Base-by-base conservation (phyloP, 1,139 yeast genomes). In the Yamadazyma sp. region DNA sequence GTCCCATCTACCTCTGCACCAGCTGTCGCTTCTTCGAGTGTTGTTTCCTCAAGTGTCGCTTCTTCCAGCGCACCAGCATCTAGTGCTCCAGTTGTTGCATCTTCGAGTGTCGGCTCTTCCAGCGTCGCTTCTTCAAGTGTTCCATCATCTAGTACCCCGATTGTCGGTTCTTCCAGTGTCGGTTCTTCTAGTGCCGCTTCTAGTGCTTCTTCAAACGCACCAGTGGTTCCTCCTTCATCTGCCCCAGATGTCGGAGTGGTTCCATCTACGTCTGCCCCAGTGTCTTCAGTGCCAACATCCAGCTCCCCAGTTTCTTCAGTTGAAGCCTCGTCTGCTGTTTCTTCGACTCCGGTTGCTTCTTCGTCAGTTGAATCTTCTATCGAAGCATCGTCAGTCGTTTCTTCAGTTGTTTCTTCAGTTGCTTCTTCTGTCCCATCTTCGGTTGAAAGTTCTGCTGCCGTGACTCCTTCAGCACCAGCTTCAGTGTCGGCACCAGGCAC, bases 201-300 rank as follows among this genome's bases (percentile, higher is more conserved):
- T 22, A 27, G 8, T 20, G 32, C 10, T 29, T 17, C 40, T 7
- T 35, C 43, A 11, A n/a, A n/a, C n/a, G n/a, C n/a, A n/a, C n/a
- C n/a, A n/a, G 10, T 11, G 27, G 15, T 30, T 25, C 32, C 18
- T 32, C 31, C 39, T 14, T 29, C 42, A 3, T 18, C 18, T 22
- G 31, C 18, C 20, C 36, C 34, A 32, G 29, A n/a, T 3, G n/a
- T 14, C 5, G 31, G 5, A 9, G 10, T 28, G 15, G 7, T 18
- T 14, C 12, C 27, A 4, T 5, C 30, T 26, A 11, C 36, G 24
- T 34, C 39, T 15, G 17, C 36, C 14, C 30, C 30, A 27, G 23
- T 4, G 7, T 12, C 17, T 17, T 30, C 33, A 8, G 22, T n/a
- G n/a, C n/a, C n/a, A n/a, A n/a, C n/a, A n/a, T n/a, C n/a, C n/a